These are phyloP conservation scores for Casuarina cunninghamiana DNA, from an alignment of 306 rosid genomes.

Conservation along the genomic window DNA sequence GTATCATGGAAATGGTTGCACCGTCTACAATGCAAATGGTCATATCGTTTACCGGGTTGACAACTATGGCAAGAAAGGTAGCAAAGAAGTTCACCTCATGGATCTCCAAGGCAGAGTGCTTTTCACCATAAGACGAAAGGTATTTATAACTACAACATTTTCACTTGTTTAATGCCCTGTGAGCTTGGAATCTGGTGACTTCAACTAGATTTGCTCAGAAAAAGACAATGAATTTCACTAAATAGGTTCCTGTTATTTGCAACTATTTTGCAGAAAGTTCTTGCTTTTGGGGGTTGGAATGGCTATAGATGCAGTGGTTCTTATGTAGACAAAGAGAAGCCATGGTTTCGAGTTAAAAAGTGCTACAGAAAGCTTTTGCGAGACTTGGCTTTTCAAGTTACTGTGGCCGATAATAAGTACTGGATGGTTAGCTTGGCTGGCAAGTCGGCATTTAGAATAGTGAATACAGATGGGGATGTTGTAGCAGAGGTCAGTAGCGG, in stretches of 20 bases:
- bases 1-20: constrained; percentile 81
- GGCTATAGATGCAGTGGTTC: constrained; percentile 47
- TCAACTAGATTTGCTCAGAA: background rate
- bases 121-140: constrained; percentile 58
- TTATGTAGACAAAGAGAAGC: constrained; percentile 31
- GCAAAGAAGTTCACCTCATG: constrained; percentile 79
- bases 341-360: constrained; percentile 68
- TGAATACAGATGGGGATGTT: constrained; percentile 43
- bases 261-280: constrained; percentile 45
- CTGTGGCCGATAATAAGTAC: constrained; percentile 48
- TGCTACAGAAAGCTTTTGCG: constrained; percentile 36
- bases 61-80: constrained; percentile 71
- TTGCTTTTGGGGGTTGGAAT: constrained; percentile 70
- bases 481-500: constrained; percentile 67
- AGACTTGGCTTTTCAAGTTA: constrained; percentile 51
- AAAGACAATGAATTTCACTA: too few species aligned
- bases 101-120: constrained; percentile 68
- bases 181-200: background rate
- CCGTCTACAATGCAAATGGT: constrained; percentile 71
- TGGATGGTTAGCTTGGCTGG: constrained; percentile 45
- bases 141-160: background rate
- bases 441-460: constrained; percentile 50
- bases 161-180: background rate
- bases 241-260: background rate
- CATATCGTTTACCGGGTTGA: constrained; percentile 74